Evolutionary conservation across 2,329 filamentous ascomycete species (phyloP), one percentile per base, ranked within the genome.

Genomic region (Alternaria sp.): DNA sequence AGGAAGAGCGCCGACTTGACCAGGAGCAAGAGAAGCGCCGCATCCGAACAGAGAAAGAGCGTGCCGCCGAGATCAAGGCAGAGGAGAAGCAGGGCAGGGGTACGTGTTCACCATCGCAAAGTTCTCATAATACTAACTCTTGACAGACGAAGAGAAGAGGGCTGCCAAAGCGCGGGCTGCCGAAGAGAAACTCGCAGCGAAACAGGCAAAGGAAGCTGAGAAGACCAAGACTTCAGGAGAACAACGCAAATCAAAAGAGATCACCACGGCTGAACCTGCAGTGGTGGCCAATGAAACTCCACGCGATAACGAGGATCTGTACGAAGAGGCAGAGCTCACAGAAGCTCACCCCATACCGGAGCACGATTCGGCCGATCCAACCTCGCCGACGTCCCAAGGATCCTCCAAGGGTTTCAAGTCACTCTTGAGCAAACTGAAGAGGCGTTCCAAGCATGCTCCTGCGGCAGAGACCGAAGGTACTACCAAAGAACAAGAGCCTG

Each of bases 1-100:
- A 91, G 63, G 84, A 89, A 50, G 87, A 89, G 67, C 79, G 87
- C 11, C 85, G 86, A 45, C 77, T 89, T 17, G 90, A 93, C 63
- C 84, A 88, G 64, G 89, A 93, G 61, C 84, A 89, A 66, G 86
- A 87, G 70, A 86, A 90, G 74, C 85, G 89, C 57, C 85, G 89
- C 53, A 85, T 87, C 52, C 83, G 83, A 50, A 83, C 81, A 50
- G 85, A 88, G 68, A 89, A 88, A 69, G 82, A 86, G 56, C 79
- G 80, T 26, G 75, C 80, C 49, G 78, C 79, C 46, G 81, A 82
- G 58, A 73, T 82, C 66, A 85, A 84, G 67, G 80, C 80, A 1
- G 81, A 83, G 65, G 77, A 79, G 68, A 83, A 81, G 67, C 77
- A 79, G 26, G 72, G 87, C 15, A 90, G 86, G 76, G 86, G 91